Base-by-base conservation (phyloP, 2,329 filamentous ascomycete species). In the Pestalotiopsis sp. region DNA sequence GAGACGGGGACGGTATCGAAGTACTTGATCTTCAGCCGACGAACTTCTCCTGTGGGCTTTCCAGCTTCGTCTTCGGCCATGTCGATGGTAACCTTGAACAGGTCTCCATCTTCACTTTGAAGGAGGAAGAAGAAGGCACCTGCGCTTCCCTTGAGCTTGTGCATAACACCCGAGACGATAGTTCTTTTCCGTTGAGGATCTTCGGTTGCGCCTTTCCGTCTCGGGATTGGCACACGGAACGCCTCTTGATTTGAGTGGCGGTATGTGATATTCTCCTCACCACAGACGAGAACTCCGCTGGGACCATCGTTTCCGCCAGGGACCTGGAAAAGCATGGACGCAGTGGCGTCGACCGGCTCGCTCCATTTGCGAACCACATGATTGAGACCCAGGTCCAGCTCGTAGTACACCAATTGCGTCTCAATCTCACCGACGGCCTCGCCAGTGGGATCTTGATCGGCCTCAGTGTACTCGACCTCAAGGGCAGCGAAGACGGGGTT, bases 301-400 rank as follows among this genome's bases (percentile, higher is more conserved):
- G 96, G 96, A 0, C 95, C 95, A 79, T 98, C 95, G 41, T 91
- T 92, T 23, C 96, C 96, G 70, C 97, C 96, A 0, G 96, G 96
- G 0, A 99, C 95, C 75, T 97, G 95, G 80, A 99, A 98, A 1
- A 99, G 87, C 71, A 97, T 90, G 27, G 93, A 94, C 0, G 96
- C 92, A 0, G 93, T 93, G 64, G 94, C 90, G 77, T 98, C 95
- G 5, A 99, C 96, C 1, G 93, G 89, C 74, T 99, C 96, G 13
- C 94, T 92, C 96, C 96, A 99, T 79, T 95, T 97, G 69, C 95
- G 91, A 23, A 99, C 94, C 49, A 99, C 96, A 78, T 99, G 96
- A 75, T 99, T 99, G 67, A 99, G 83, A 41, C 97, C 97, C 36
- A 99, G 87, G 77, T 99, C 96, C 25, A 99, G 90, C 82, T 98